phyloP scores from a whole-genome alignment of 2,329 filamentous ascomycete genomes.

The Trichoderma gracile region DNA sequence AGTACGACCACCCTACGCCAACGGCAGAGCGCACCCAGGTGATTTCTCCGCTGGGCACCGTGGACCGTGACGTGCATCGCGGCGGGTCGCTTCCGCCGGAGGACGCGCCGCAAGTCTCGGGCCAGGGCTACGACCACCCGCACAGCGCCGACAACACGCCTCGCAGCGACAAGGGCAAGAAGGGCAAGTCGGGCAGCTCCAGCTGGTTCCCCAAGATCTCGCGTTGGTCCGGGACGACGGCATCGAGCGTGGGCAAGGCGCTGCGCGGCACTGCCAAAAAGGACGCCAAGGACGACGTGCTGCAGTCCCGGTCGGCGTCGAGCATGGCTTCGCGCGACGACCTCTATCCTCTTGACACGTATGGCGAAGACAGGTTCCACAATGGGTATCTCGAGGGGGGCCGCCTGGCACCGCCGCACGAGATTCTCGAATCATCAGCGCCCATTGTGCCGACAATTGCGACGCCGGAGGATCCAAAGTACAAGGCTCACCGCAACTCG shows the following conservation, averaged over 20 bases:
- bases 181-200: constrained; percentile 84
- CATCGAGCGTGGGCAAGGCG: constrained; percentile 79
- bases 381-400: constrained; percentile 57
- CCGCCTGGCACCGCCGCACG: constrained; percentile 41
- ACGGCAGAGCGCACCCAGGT: constrained; percentile 35
- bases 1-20: constrained; percentile 54
- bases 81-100: constrained; percentile 56
- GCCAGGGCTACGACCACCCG: constrained; percentile 41
- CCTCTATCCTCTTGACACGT: constrained; percentile 53
- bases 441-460: constrained; percentile 55
- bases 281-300: constrained; percentile 58
- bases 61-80: constrained; percentile 46
- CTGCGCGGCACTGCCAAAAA: constrained; percentile 67
- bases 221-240: constrained; percentile 94
- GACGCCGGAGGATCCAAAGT: constrained; percentile 70
- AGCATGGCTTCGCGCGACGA: constrained; percentile 67
- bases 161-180: constrained; percentile 70
- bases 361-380: constrained; percentile 62
- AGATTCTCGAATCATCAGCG: constrained; percentile 33
- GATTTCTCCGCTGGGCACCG: constrained; percentile 61
- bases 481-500: constrained; percentile 78
- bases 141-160: constrained; percentile 80
- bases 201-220: constrained; percentile 91
- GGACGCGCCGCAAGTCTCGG: constrained; percentile 58
- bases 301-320: constrained; percentile 74